These are phyloP conservation scores for Ormosia emarginata DNA, from an alignment of 306 rosid genomes.

Conservation along the genomic window DNA sequence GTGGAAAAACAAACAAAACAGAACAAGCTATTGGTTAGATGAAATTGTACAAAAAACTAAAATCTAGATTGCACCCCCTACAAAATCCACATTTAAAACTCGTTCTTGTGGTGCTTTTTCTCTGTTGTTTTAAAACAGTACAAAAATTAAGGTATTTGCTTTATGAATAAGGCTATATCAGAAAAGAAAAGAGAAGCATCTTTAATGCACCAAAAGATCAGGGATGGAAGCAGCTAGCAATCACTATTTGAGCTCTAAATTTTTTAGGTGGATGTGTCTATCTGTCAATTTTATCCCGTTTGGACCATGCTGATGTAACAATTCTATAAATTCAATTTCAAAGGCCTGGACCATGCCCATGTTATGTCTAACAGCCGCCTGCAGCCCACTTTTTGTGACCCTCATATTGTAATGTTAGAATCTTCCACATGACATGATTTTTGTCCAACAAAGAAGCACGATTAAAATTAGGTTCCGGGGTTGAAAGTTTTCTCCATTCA, in stretches of 20 bases:
- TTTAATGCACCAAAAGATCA: constrained; percentile 10
- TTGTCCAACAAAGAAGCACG: background rate
- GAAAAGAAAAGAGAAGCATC: background rate
- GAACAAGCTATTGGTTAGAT: background rate
- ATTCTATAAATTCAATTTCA: constrained; percentile 23
- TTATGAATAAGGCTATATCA: background rate
- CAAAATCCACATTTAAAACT: background rate
- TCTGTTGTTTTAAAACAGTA: background rate
- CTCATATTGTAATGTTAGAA: background rate
- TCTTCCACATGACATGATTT: constrained; percentile 8
- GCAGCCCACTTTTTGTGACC: constrained; percentile 19
- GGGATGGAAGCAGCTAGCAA: constrained; percentile 5
- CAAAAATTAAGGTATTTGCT: background rate
- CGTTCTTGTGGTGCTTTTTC: background rate
- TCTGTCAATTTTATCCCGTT: constrained; percentile 36
- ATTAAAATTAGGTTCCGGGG: background rate
- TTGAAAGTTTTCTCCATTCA: background rate
- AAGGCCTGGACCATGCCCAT: constrained; percentile 4
- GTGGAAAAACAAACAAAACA: background rate
- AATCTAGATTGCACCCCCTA: background rate
- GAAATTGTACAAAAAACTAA: background rate
- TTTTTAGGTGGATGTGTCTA: background rate
- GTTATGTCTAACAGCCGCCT: constrained; percentile 38
- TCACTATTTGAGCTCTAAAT: constrained; percentile 6
- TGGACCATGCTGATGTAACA: constrained; percentile 28